phyloP scores from a whole-genome alignment of 106 monocot species.

The Agapanthus africanus region DNA sequence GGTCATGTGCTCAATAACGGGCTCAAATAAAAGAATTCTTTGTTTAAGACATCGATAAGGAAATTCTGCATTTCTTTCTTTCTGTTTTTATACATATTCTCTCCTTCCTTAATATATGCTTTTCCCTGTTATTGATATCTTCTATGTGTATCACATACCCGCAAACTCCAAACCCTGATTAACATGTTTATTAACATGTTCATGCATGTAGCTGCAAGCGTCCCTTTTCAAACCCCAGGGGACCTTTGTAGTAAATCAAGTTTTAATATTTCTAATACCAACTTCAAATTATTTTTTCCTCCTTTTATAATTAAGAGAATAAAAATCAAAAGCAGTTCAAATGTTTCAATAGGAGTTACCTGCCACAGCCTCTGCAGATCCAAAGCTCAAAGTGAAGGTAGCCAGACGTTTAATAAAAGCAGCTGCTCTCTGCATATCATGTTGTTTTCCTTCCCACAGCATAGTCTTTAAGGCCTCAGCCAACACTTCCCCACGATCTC shows the following conservation, averaged over 20 bases:
- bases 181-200: background rate
- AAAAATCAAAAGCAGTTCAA: background rate
- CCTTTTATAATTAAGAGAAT: background rate
- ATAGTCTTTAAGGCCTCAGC: constrained; percentile 81
- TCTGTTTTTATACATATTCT: no score
- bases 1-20: no score
- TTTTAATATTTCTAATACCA: background rate
- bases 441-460: constrained; percentile 94
- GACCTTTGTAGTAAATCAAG: background rate
- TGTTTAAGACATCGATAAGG: no score
- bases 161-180: background rate
- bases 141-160: background rate
- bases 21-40: no score
- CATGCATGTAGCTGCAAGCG: background rate
- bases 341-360: constrained; percentile 30
- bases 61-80: background rate
- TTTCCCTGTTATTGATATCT: background rate
- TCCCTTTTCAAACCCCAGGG: background rate
- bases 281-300: background rate
- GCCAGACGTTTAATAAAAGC: constrained; percentile 91
- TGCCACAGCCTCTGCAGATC: constrained; percentile 71
- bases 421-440: constrained; percentile 91
- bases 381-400: constrained; percentile 80
- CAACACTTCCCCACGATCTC: constrained; percentile 73
- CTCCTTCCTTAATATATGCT: background rate